A percentile compares a stretch with the other conserved stretches of the same genome.
Evolutionary conservation across 164 flowering plant species (phyloP).

Genomic region (Protea cynaroides): DNA sequence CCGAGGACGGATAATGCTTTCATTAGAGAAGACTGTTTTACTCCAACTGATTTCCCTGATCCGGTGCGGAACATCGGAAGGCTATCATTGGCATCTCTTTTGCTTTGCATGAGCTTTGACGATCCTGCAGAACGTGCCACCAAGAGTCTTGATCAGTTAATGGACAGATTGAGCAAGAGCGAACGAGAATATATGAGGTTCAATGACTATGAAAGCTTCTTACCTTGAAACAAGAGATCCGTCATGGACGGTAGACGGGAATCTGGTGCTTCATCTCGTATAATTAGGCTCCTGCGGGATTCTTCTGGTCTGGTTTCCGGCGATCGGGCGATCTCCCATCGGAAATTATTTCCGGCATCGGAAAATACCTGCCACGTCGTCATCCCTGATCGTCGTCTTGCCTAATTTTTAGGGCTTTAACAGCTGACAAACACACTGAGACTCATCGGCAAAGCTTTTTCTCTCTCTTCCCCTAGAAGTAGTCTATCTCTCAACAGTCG

Average conservation of each 20-base stretch:
- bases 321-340: conserved; percentile 41
- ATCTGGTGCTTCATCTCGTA: not conserved
- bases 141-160: not conserved
- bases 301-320: conserved; percentile 4
- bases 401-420: conserved; percentile 1
- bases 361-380: conserved; percentile 64
- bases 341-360: conserved; percentile 43
- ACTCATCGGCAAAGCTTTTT: no score
- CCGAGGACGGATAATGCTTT: conserved; percentile 63
- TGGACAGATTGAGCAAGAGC: no score
- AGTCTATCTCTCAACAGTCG: no score
- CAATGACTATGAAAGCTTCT: not conserved
- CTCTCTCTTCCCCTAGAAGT: no score
- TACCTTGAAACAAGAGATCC: conserved; percentile 64
- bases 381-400: conserved; percentile 19
- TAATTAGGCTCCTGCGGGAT: conserved; percentile 10
- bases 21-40: conserved; percentile 49
- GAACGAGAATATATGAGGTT: not conserved
- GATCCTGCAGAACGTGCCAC: conserved; percentile 24
- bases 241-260: conserved; percentile 59
- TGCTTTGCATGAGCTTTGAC: conserved; percentile 27
- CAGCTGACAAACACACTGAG: not conserved
- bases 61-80: conserved; percentile 62
- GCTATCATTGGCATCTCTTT: conserved; percentile 11
- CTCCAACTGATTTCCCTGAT: conserved; percentile 47